Percentiles rank a stretch among this genome's conserved stretches.
Evolutionary conservation across 2,329 filamentous ascomycete genomes (phyloP).

Genomic region (Xylaria sp.): DNA sequence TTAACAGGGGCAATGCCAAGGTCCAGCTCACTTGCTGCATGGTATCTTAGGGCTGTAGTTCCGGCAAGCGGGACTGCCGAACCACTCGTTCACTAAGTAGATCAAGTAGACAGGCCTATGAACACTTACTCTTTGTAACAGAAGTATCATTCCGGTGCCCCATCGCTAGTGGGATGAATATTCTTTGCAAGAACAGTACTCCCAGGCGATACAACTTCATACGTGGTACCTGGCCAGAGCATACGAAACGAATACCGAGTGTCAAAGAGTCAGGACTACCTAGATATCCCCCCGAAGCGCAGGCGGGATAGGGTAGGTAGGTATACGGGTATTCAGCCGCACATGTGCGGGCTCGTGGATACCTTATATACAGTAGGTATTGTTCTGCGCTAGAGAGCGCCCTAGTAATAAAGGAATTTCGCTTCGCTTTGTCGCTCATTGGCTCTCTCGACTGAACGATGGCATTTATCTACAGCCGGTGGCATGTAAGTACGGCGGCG

Average conservation of each 20-base stretch:
- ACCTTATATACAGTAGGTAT: neutral
- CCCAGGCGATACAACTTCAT: too few relatives aligned
- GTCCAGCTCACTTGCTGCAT: too few relatives aligned
- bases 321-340: constrained; percentile 11
- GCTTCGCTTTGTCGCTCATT: constrained; percentile 30
- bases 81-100: neutral
- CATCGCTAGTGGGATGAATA: neutral
- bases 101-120: neutral
- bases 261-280: too few relatives aligned
- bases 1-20: neutral
- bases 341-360: neutral
- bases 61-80: constrained; percentile 12
- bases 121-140: neutral
- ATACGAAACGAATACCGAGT: neutral
- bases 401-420: constrained; percentile 3
- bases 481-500: constrained; percentile 1
- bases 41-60: too few relatives aligned
- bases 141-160: neutral
- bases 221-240: too few relatives aligned
- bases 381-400: neutral
- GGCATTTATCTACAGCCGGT: constrained; percentile 10
- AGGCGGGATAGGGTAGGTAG: too few relatives aligned
- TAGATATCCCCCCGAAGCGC: too few relatives aligned
- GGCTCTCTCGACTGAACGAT: constrained; percentile 15
- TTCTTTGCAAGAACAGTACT: neutral